Conservation (phyloP, 2,329 filamentous ascomycete species). For the Penicillium crustosum region DNA sequence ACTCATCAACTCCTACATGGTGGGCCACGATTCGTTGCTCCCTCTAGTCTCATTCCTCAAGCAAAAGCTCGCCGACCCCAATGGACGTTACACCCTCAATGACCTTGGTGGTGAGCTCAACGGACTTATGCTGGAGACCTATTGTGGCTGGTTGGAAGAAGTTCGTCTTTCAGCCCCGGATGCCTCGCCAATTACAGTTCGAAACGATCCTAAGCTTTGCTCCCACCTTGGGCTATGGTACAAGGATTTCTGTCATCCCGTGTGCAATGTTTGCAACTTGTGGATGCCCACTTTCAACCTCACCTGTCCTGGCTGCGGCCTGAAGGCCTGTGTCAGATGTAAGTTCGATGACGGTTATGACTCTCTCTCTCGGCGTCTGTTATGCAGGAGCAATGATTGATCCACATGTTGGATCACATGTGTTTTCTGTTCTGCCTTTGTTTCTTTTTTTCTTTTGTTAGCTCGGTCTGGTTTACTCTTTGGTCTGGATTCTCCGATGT, state of each 20-base stretch:
- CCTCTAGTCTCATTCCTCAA: conserved; percentile 29
- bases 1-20: neutral
- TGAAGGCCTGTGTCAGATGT: conserved; percentile 32
- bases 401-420: neutral
- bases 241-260: conserved; percentile 20
- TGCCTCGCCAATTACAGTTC: conserved; percentile 6
- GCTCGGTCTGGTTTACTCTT: neutral
- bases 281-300: conserved; percentile 33
- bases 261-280: conserved; percentile 30
- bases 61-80: conserved; percentile 25
- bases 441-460: neutral
- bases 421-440: neutral
- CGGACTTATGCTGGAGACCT: conserved; percentile 32
- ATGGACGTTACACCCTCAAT: conserved; percentile 23
- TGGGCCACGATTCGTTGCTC: conserved; percentile 5
- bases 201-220: conserved; percentile 14
- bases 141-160: conserved; percentile 28
- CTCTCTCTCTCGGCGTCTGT: neutral
- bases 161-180: conserved; percentile 21
- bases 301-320: conserved; percentile 31
- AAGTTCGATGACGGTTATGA: conserved; percentile 21
- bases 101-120: conserved; percentile 29
- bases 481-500: neutral
- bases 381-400: neutral
- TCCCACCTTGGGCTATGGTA: conserved; percentile 31